These are phyloP conservation scores for Saksenaea oblongispora DNA, from an alignment of 371 early-diverging fungal species.

Conservation along the genomic window DNA sequence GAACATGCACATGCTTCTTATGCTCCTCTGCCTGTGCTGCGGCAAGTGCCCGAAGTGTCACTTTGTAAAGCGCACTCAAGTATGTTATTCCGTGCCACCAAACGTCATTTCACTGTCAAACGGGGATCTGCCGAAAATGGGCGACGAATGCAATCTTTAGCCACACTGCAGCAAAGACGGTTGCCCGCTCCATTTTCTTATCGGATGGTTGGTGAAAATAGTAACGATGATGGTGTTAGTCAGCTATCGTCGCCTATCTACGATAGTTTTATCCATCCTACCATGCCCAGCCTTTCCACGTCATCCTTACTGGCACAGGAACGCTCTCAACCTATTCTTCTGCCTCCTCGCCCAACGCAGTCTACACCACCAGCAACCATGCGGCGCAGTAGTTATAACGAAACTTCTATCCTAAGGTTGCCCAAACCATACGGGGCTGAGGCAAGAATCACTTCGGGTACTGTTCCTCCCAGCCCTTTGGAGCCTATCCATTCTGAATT, in stretches of 20 bases:
- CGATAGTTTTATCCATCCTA: not conserved
- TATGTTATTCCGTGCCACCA: conserved; percentile 39
- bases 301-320: not conserved
- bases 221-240: not conserved
- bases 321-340: not conserved
- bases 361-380: not conserved
- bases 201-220: not conserved
- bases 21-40: not conserved
- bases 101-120: conserved; percentile 17
- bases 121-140: not conserved
- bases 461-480: no score
- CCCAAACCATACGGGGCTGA: no score
- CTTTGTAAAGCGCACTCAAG: conserved; percentile 41
- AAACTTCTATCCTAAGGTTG: not conserved
- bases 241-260: not conserved
- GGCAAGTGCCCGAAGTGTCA: conserved; percentile 30
- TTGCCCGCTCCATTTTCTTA: not conserved
- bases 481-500: no score
- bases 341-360: not conserved
- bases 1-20: conserved; percentile 29
- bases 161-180: not conserved
- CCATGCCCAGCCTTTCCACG: not conserved
- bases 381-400: not conserved
- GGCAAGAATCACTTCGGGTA: no score
- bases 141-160: not conserved